phyloP scores from a whole-genome alignment of 2,329 filamentous ascomycete species.

The Fusarium sp. region DNA sequence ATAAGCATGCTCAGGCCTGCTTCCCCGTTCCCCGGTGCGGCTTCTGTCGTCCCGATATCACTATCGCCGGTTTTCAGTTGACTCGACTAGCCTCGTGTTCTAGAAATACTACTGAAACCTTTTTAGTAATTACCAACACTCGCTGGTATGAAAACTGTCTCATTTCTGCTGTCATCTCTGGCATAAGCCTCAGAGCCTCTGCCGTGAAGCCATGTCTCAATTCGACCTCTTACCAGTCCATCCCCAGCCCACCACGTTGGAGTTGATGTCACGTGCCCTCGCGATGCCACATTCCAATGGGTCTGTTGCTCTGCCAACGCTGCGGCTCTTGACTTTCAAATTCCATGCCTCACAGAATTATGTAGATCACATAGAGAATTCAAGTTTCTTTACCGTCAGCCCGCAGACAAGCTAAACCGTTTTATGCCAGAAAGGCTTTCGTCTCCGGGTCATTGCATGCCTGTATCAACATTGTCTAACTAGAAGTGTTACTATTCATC shows the following conservation, averaged over 20 bases:
- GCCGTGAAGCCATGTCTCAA: background rate
- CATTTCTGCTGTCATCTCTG: background rate
- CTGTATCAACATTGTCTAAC: slow-evolving; percentile 19
- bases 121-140: background rate
- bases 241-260: background rate
- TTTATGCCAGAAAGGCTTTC: slow-evolving; percentile 11
- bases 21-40: slow-evolving; percentile 9
- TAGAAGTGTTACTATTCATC: slow-evolving; percentile 10
- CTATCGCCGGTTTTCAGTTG: background rate
- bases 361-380: slow-evolving; percentile 27
- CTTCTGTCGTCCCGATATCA: slow-evolving; percentile 4
- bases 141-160: background rate
- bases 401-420: slow-evolving; percentile 14
- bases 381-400: slow-evolving; percentile 10
- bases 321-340: background rate
- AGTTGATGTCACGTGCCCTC: slow-evolving; percentile 25
- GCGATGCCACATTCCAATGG: slow-evolving; percentile 19
- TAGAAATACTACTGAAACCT: slow-evolving; percentile 5
- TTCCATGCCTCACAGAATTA: slow-evolving; percentile 4
- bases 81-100: slow-evolving; percentile 24
- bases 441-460: slow-evolving; percentile 23
- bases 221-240: background rate
- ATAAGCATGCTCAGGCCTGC: slow-evolving; percentile 19
- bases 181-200: slow-evolving; percentile 1
- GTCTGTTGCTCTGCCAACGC: slow-evolving; percentile 39